Percentiles rank a stretch among this genome's conserved stretches.
phyloP scores from a whole-genome alignment of 192 early-diverging fungal species.

The Piromyces finnis region DNA sequence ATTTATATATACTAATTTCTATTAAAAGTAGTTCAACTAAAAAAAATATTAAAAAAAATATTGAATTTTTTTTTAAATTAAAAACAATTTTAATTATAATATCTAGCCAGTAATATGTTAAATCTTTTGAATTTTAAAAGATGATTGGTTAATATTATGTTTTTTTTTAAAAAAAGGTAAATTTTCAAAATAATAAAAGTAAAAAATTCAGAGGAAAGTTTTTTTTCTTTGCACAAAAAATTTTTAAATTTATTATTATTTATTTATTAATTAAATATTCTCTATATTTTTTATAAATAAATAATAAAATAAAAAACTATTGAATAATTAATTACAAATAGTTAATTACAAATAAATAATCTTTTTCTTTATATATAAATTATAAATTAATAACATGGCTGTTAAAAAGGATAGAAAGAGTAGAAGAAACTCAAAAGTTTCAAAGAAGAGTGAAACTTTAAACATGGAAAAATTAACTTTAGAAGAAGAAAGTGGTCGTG shows the following conservation, averaged over 20 bases:
- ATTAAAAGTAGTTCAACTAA: no score
- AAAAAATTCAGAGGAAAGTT: neutral
- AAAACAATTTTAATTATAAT: neutral
- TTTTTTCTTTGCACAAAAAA: neutral
- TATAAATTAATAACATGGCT: neutral
- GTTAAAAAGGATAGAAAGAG: neutral
- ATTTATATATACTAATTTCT: no score
- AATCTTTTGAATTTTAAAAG: neutral
- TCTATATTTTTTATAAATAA: no score
- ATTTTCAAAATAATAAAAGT: neutral
- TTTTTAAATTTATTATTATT: no score
- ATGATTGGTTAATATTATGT: neutral
- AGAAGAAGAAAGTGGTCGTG: conserved; percentile 19
- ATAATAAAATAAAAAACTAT: no score
- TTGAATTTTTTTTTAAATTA: no score
- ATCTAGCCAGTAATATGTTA: neutral
- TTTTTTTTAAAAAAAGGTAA: neutral
- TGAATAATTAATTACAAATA: no score
- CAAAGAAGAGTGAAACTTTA: neutral
- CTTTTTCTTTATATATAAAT: neutral
- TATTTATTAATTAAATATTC: no score
- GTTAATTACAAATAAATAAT: neutral
- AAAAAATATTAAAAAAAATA: no score
- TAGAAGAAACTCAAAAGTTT: neutral
- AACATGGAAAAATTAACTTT: neutral